Evolutionary conservation across 148 eudicot species (phyloP).

Genomic region (Vaccinium darrowii): DNA sequence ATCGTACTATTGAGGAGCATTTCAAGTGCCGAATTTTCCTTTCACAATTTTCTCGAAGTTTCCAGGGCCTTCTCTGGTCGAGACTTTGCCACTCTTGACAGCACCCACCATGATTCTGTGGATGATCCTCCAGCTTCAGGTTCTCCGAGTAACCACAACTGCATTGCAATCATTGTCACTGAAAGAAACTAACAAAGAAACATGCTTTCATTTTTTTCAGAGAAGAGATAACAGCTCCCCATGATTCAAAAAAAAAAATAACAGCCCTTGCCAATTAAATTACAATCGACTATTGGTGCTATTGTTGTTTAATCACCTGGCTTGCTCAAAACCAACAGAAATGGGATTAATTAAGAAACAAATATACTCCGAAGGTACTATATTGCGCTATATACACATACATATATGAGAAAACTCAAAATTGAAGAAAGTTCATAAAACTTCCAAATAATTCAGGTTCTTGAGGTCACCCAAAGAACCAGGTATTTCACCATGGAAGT

Average conservation of each 20-base stretch:
- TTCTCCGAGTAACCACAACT: conserved; percentile 82
- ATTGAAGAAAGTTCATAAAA: conserved; percentile 15
- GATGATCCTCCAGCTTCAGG: conserved; percentile 98
- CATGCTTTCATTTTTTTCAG: neutral
- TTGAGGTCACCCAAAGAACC: conserved; percentile 58
- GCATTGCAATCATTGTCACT: neutral
- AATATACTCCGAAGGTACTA: neutral
- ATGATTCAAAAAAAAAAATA: too few relatives aligned
- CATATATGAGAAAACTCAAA: neutral
- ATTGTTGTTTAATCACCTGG: conserved; percentile 89
- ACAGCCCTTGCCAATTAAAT: too few relatives aligned
- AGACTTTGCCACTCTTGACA: conserved; percentile 92
- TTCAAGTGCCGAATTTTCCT: conserved; percentile 71
- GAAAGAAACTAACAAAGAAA: neutral
- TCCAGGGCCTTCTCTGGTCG: conserved; percentile 69
- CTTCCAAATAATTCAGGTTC: conserved; percentile 78
- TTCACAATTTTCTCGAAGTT: conserved; percentile 74
- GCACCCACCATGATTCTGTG: conserved; percentile 99
- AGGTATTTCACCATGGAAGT: conserved; percentile 64
- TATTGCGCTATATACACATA: neutral
- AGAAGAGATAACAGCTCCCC: neutral
- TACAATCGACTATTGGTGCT: conserved; percentile 21
- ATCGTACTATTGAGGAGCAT: conserved; percentile 43
- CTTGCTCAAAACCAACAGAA: conserved; percentile 29
- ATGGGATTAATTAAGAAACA: conserved; percentile 5